Base-by-base conservation (phyloP, 2,329 filamentous ascomycete genomes). In the Nannizzia gypsea region DNA sequence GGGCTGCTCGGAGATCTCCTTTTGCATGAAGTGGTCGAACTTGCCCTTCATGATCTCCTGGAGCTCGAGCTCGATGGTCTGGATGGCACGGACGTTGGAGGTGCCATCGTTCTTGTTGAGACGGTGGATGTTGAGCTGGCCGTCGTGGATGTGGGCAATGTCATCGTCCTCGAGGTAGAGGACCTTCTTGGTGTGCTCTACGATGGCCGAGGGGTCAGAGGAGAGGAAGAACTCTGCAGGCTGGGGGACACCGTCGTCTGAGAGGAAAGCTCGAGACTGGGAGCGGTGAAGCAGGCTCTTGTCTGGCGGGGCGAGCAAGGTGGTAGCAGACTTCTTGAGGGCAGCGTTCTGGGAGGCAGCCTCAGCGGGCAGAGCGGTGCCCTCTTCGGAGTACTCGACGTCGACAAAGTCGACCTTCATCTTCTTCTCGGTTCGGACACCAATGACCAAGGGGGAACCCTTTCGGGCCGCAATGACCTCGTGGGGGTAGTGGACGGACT, bases 1-100 rank as follows among this genome's bases (percentile, higher is more conserved):
- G 71, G 93, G 93, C 81, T 99, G 93, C 82, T 99, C 93, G 76
- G 99, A 99, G 71, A 99, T 99, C 77, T 99, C 93, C 85, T 99
- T 99, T 76, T 99, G 93, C 93, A 99, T 99, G 82, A 96, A 99
- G 80, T 99, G 93, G 76, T 99, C 93, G 77, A 97, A 99, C 74
- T 93, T 95, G 77, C 93, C 93, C 87, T 99, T 99, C 93, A 99
- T 99, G 78, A 99, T 99, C 81, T 99, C 91, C 81, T 99, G 93
- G 65, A 99, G 87, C 81, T 99, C 90, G 57, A 99, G 88, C 81
- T 99, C 93, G 60, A 99, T 84, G 60, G 93, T 99, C 83, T 99
- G 93, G 74, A 99, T 99, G 69, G 89, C 90, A 74, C 93, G 91
- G 68, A 97, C 90, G 73, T 97, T 96, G 77, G 90, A 95, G 72